Evolutionary conservation across 192 early-diverging fungal species (phyloP), one percentile per base, ranked within the genome.

Genomic region (Chytriomyces sp.): DNA sequence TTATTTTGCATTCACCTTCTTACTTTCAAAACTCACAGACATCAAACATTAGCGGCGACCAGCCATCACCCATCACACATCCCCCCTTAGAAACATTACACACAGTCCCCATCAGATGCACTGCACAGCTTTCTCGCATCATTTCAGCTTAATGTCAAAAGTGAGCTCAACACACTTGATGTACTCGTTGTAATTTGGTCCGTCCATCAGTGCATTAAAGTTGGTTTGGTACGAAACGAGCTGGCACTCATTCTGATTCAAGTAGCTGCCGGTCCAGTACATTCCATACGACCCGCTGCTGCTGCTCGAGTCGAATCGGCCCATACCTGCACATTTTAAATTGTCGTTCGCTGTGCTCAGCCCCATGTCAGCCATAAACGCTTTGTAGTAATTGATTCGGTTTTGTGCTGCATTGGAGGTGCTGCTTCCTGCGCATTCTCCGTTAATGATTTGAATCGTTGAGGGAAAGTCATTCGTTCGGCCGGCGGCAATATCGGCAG

Each of bases 361-460:
- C 24, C 71, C 68, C 35, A 53, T 64, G 45, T 68, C 67, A n/a
- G 67, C 67, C 11, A 45, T 26, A 68, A 68, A 68, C 11, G 43
- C 10, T 18, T 50, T 10, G 45, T 68, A 68, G 67, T 46, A 68
- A 50, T 26, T 68, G 67, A 68, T 68, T 2, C 67, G 67, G 6
- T 68, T 68, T 26, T 11, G 13, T 18, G 67, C 67, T 11, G 67
- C 67, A 45, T 68, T 68, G 46, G 16, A 20, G 1, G 8, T 46
- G 53, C 7, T 16, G 67, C 43, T 7, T 10, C 64, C 74, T 10
- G 47, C 63, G 35, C 74, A 76, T 43, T 76, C 74, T 13, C 74
- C 64, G 74, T 76, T 76, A 35, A 76, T 76, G 64, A 76, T 76
- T 60, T 76, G 63, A 64, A 76, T 76, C 23, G 74, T 76, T 45